Base-by-base conservation (phyloP, 345 rosid genomes). In the Chamaenerion angustifolium region DNA sequence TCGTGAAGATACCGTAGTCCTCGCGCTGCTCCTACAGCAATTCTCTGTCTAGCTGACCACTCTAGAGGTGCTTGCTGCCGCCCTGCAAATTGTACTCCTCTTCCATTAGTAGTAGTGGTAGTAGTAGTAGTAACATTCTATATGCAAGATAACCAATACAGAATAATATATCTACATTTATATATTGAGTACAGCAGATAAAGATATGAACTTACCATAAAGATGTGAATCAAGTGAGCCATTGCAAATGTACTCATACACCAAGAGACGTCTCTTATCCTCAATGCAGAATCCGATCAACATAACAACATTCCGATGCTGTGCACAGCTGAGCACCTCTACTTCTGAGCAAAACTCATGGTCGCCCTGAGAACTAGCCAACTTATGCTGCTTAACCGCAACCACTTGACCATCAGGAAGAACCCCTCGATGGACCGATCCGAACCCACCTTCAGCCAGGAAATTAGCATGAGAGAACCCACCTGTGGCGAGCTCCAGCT, bases 321-420 rank as follows among this genome's bases (percentile, higher is more conserved):
- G 99, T 44, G 99, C 99, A 69, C 99, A 93, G 62, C 97, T 88
- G 56, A 93, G 74, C 56, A 93, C 99, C 75, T 93, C 99, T 40
- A 93, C 99, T 71, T 93, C 99, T 0, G 97, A 93, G 71, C 99
- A 93, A 70, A 93, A 93, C 68, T 93, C 99, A 3, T 71, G 75
- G 77, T 93, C 99, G 64, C 99, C 99, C 64, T 93, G 97, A 43
- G 99, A 82, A 71, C 99, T 93, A 16, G 99, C 99, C 63, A 93
- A 51, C 58, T 93, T 93, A 71, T 93, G 95, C 59, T 93, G 99
- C 80, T 93, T 93, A 31, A 93, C 95, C 40, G 99, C 99, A 68
- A 93, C 86, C 52, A 88, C 90, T 66, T 79, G 95, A n/a, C 99
- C 99, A 71, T 85, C 99, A 8, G 95, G 94, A 61, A 93, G 72